These are phyloP conservation scores for Paecilomyces fulvus DNA, from an alignment of 2,329 filamentous ascomycete genomes.

Conservation along the genomic window DNA sequence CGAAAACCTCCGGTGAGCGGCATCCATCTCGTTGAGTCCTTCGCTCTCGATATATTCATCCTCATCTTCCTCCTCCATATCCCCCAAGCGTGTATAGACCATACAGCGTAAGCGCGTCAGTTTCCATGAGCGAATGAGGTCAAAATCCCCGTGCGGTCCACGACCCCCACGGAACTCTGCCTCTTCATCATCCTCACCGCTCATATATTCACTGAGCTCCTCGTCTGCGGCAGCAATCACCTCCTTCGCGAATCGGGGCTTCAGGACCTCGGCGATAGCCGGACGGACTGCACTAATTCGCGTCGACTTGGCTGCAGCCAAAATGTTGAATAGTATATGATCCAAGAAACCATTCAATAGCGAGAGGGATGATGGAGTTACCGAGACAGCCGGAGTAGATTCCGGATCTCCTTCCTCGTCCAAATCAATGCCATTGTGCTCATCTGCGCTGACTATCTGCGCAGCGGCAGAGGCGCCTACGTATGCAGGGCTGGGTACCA, in stretches of 20 bases:
- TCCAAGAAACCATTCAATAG: constrained; percentile 90
- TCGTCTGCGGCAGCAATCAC: constrained; percentile 76
- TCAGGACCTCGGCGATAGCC: constrained; percentile 78
- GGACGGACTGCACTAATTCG: constrained; percentile 66
- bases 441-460: constrained; percentile 83
- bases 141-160: constrained; percentile 58
- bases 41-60: constrained; percentile 80
- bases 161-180: constrained; percentile 48
- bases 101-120: constrained; percentile 87
- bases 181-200: constrained; percentile 68
- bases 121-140: constrained; percentile 91
- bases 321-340: constrained; percentile 82
- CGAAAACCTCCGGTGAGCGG: constrained; percentile 49
- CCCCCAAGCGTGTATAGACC: constrained; percentile 94
- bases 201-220: constrained; percentile 79
- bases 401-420: constrained; percentile 59
- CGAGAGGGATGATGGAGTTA: constrained; percentile 63
- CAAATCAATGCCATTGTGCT: constrained; percentile 62
- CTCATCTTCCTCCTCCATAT: constrained; percentile 97
- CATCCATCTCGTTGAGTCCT: constrained; percentile 53
- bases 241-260: constrained; percentile 78
- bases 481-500: constrained; percentile 74
- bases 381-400: constrained; percentile 59
- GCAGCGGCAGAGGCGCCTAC: constrained; percentile 82
- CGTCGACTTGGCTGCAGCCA: constrained; percentile 72